Conservation (phyloP, 2,329 filamentous ascomycete species). For the Hypoxylon rubiginosum region DNA sequence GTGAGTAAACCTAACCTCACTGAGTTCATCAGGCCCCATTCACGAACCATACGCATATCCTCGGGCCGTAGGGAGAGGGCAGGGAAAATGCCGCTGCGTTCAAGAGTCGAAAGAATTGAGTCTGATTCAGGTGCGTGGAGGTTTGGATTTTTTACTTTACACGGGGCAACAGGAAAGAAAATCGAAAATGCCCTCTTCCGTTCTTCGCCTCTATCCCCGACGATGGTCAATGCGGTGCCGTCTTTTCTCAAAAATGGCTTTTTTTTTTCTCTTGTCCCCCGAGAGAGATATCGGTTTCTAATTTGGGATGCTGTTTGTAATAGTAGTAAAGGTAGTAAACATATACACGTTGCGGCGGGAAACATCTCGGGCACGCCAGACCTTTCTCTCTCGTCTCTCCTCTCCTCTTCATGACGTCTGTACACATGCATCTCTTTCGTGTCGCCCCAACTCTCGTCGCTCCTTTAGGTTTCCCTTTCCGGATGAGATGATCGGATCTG, state of each 20-base stretch:
- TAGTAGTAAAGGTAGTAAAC: conserved; percentile 32
- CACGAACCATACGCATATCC: neutral
- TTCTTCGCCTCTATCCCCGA: conserved; percentile 19
- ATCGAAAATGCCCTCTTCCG: neutral
- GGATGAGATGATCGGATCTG: neutral
- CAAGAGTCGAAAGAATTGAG: neutral
- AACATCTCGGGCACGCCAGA: conserved; percentile 6
- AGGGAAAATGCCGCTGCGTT: neutral
- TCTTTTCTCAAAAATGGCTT: neutral
- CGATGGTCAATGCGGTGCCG: conserved; percentile 2
- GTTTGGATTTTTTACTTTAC: conserved; percentile 30
- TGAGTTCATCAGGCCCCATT: too few relatives aligned
- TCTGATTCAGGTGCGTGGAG: neutral
- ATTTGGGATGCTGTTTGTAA: conserved; percentile 24
- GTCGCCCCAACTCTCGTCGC: neutral
- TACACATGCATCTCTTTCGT: conserved; percentile 3
- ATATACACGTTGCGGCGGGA: conserved; percentile 38
- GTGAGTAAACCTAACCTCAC: too few relatives aligned
- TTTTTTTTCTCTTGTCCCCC: conserved; percentile 4
- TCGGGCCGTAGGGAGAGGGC: conserved; percentile 7
- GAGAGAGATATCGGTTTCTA: conserved; percentile 24
- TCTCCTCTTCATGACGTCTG: neutral
- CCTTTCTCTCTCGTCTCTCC: neutral
- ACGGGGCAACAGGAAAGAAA: conserved; percentile 36
- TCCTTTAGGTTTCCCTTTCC: neutral